Conservation (phyloP, 768 basidiomycete species). For the Megacollybia marginata region DNA sequence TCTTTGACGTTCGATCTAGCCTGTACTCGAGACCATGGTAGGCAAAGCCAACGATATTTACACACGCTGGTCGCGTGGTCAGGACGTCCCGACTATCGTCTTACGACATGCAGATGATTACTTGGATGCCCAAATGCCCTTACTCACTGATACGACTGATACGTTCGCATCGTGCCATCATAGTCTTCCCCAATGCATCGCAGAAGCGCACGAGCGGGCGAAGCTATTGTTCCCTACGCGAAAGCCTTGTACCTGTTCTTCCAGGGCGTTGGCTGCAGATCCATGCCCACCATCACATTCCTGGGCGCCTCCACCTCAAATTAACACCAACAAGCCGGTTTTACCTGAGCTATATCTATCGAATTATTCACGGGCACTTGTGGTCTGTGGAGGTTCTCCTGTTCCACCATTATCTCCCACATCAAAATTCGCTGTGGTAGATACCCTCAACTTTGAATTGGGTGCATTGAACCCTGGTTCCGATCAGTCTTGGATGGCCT, state of each 20-base stretch:
- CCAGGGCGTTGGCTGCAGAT: constrained; percentile 9
- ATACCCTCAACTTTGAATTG: constrained; percentile 41
- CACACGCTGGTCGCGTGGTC: constrained; percentile 36
- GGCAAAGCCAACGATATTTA: constrained; percentile 44
- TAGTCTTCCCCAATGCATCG: constrained; percentile 37
- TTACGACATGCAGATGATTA: constrained; percentile 29
- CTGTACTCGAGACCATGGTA: constrained; percentile 41
- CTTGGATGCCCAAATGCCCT: constrained; percentile 8
- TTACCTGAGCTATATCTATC: constrained; percentile 30
- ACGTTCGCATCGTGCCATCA: constrained; percentile 34
- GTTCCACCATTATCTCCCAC: constrained; percentile 21
- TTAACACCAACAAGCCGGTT: constrained; percentile 24
- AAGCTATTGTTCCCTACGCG: constrained; percentile 33
- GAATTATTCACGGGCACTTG: constrained; percentile 10
- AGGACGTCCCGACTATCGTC: constrained; percentile 36
- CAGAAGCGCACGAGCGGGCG: constrained; percentile 38
- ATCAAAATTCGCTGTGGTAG: constrained; percentile 35
- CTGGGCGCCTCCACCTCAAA: constrained; percentile 33
- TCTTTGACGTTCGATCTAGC: constrained; percentile 19
- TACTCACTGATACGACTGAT: constrained; percentile 21
- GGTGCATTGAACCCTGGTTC: constrained; percentile 34
- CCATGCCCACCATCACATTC: constrained; percentile 36
- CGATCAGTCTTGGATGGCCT: constrained; percentile 41
- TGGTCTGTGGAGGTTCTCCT: constrained; percentile 21
- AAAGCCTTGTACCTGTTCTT: constrained; percentile 37